Evolutionary conservation across 495 filamentous ascomycete genomes (phyloP), one percentile per base, ranked within the genome.

Genomic region (Podospora tetraspora): DNA sequence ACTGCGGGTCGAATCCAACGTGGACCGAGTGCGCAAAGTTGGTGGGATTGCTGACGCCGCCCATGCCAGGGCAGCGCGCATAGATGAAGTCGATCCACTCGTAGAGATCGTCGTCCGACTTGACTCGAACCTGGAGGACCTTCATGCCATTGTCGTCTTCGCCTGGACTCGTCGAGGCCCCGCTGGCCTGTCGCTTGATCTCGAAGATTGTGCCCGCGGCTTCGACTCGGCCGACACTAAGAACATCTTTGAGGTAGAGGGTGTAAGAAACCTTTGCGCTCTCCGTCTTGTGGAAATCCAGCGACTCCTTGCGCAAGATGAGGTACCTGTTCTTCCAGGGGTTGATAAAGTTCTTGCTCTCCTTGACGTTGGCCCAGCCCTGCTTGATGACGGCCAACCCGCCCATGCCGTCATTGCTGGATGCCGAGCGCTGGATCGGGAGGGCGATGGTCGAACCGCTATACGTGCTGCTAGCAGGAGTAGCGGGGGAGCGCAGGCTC

Each of bases 1-100:
- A 94, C 56, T 90, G 86, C 24, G 94, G 92, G 76, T 99, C 96
- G 77, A 99, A 99, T 57, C 94, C 96, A 71, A 99, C 95, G 76
- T 99, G 95, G 34, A 99, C 92, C 21, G 93, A 90, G 77, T 99
- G 95, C 23, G 90, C 91, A 79, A 99, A 98, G 78, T 97, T 96
- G 64, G 96, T 97, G 3, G 95, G 95, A 77, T 97, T 97, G 80
- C 94, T 97, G 10, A 99, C 96, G 68, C 95, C 95, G 60, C 95
- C 93, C 92, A 97, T 97, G 61, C 92, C 94, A 1, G 95, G 95
- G 75, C 93, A 97, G 68, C 95, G 90, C 68, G 92, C 92, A 75
- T 97, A 97, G 70, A 99, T 95, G 76, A 91, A 91, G 76, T 99
- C 95, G 67, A 97, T 96, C 95, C 95, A 99, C 63, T 96, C 92